Percentiles rank a stretch among this genome's conserved stretches.
phyloP scores from a whole-genome alignment of 2,329 filamentous ascomycete genomes.

The Esteya vermicola region DNA sequence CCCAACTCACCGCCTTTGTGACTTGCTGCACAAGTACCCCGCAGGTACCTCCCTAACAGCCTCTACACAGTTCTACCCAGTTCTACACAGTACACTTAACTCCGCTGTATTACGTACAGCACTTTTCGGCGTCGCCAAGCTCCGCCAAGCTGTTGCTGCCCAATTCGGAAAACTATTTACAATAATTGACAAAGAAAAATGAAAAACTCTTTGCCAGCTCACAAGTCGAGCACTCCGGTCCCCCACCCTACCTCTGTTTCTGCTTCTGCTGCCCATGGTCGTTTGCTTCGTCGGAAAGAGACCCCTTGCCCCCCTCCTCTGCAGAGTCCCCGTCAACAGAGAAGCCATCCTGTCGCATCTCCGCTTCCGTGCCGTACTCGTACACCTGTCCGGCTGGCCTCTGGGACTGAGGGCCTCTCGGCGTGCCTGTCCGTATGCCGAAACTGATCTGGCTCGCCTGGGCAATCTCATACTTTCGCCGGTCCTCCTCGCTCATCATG shows the following conservation, averaged over 20 bases:
- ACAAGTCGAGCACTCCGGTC: too few relatives aligned
- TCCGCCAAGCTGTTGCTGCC: too few relatives aligned
- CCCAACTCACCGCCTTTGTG: conserved; percentile 7
- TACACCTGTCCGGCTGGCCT: conserved; percentile 28
- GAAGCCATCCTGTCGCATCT: conserved; percentile 25
- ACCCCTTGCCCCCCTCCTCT: background rate
- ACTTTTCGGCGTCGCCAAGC: too few relatives aligned
- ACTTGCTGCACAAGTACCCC: background rate
- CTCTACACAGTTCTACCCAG: background rate
- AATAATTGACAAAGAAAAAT: too few relatives aligned
- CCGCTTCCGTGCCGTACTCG: conserved; percentile 29
- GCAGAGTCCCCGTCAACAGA: conserved; percentile 18
- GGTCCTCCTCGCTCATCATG: conserved; percentile 67
- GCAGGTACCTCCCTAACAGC: background rate
- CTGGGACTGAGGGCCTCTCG: conserved; percentile 9
- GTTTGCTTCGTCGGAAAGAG: conserved; percentile 10
- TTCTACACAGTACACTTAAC: background rate
- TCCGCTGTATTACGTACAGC: background rate
- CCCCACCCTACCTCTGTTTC: too few relatives aligned
- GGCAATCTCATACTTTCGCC: conserved; percentile 56
- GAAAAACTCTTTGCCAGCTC: too few relatives aligned
- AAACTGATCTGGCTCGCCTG: conserved; percentile 37
- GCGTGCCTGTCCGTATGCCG: conserved; percentile 3
- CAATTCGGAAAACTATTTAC: too few relatives aligned
- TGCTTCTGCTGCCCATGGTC: conserved; percentile 15